Evolutionary conservation across 1,284 basidiomycete genomes (phyloP), one percentile per base, ranked within the genome.

Genomic region (Rhodotorula sp.): DNA sequence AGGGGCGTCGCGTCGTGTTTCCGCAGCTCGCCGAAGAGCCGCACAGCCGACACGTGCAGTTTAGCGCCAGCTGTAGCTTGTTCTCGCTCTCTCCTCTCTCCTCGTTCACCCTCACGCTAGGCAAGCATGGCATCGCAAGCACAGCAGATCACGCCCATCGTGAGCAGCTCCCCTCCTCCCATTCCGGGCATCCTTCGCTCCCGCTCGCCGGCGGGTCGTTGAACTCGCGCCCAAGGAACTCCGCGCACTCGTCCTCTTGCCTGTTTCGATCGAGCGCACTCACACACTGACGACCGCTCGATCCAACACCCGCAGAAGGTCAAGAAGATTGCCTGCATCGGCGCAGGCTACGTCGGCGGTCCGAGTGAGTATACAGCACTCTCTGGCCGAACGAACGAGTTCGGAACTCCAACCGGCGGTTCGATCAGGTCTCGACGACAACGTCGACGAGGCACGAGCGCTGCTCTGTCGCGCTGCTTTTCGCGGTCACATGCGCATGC

Each of bases 311-410:
- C 12, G 23, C 67, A 72, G 66, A 72, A 75, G 64, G 77, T 80
- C 70, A 77, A 76, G 69, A 79, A 77, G 71, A 83, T 83, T 66
- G 82, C 82, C 68, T 83, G 83, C 68, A 83, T 97, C 79, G 95
- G 94, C 81, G 95, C 94, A 81, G 95, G 95, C 80, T 97, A 97
- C 81, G 94, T 97, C 80, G 94, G 81, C 43, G 81, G 81, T 3
- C 72, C 71, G 31, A 74, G 92, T 92, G 79, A 82, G 90, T 80
- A 8, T 28, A 67, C 60, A 31, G 23, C n/a, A 18, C n/a, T 26
- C 23, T 28, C 28, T 28, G 28, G 28, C 28, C 28, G 28, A 28
- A 28, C 34, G 34, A 8, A 34, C 34, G 34, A 34, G 34, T 34
- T 34, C 34, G 34, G 34, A 34, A 34, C 1, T 34, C 34, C 34